phyloP scores from a whole-genome alignment of 2,329 filamentous ascomycete species.

The Cercospora zeae-maydis region DNA sequence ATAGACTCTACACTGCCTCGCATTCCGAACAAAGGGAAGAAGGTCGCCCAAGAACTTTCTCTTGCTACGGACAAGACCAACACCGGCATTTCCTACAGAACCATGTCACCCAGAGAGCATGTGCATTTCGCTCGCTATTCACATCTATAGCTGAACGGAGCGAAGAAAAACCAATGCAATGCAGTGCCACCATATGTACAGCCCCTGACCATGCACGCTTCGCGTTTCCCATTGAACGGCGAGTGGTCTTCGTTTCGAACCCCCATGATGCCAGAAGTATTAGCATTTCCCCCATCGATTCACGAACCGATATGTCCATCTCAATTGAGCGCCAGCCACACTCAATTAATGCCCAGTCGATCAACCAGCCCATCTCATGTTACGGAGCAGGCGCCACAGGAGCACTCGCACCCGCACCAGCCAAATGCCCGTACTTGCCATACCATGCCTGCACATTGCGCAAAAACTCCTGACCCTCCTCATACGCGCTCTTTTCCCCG shows the following conservation, averaged over 20 bases:
- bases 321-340: not conserved
- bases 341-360: not conserved
- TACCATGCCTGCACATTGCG: slow-evolving; percentile 2
- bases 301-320: not conserved
- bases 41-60: too few relatives aligned
- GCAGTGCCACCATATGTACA: not conserved
- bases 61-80: too few relatives aligned
- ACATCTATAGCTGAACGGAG: not conserved
- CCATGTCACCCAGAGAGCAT: not conserved
- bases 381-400: not conserved
- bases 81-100: not conserved
- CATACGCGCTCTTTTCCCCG: not conserved
- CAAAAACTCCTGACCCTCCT: not conserved
- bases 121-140: not conserved
- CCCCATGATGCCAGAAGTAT: not conserved
- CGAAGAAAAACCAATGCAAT: not conserved
- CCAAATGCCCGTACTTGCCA: not conserved
- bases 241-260: not conserved
- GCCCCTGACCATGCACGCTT: not conserved
- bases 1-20: too few relatives aligned
- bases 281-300: not conserved
- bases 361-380: not conserved
- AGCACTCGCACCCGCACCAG: not conserved
- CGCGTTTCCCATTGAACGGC: not conserved
- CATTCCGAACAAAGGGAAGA: too few relatives aligned